A percentile compares a stretch with the other conserved stretches of the same genome.
phyloP scores from a whole-genome alignment of 2,329 filamentous ascomycete genomes.

The Xylariales sp. region DNA sequence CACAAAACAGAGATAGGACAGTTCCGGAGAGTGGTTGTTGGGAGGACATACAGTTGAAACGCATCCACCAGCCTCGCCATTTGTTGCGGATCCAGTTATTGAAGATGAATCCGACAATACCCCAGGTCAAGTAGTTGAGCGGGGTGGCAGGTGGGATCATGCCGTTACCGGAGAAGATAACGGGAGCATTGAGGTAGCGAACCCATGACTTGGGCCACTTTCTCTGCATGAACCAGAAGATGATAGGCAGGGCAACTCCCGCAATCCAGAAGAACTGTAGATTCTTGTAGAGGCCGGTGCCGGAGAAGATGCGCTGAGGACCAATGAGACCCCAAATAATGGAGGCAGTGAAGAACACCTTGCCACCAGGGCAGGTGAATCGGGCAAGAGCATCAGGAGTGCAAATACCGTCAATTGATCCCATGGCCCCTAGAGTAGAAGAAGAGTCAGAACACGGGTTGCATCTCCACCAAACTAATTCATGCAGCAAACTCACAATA shows the following conservation, averaged over 20 bases:
- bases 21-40: neutral
- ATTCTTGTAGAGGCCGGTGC: conserved; percentile 38
- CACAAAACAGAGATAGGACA: neutral
- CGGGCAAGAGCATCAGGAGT: conserved; percentile 39
- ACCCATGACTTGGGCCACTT: conserved; percentile 39
- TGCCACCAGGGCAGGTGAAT: conserved; percentile 53
- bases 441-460: no score
- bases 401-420: conserved; percentile 50
- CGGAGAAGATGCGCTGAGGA: conserved; percentile 44
- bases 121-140: conserved; percentile 47
- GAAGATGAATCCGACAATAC: conserved; percentile 44
- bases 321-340: conserved; percentile 60
- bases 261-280: conserved; percentile 54
- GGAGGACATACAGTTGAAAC: conserved; percentile 1
- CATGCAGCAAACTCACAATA: conserved; percentile 28
- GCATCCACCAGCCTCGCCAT: conserved; percentile 21
- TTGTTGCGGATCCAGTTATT: conserved; percentile 43
- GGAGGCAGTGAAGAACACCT: conserved; percentile 55
- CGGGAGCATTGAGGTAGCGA: conserved; percentile 48
- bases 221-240: conserved; percentile 45
- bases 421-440: conserved; percentile 26
- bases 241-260: conserved; percentile 41
- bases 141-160: conserved; percentile 52
- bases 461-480: no score
- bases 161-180: conserved; percentile 46